Conservation (phyloP, 176 grass and related monocot genomes). For the Aegilops tauschii region DNA sequence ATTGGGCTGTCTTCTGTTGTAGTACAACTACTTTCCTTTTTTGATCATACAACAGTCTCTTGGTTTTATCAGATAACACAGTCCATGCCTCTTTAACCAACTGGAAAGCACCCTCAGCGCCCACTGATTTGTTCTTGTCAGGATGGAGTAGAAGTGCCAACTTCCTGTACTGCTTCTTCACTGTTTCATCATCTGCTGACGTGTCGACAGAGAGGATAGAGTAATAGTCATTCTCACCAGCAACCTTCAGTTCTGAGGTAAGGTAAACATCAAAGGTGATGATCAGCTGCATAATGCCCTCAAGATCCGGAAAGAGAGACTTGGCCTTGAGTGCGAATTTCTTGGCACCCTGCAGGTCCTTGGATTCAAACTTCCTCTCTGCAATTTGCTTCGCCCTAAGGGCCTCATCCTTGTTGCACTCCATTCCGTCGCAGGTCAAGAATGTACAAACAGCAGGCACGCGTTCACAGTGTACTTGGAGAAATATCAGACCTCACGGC, state of each 20-base stretch:
- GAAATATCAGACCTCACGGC: not conserved
- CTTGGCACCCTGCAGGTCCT: constrained; percentile 41
- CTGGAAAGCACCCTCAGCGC: constrained; percentile 38
- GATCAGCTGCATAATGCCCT: constrained; percentile 41
- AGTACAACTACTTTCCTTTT: constrained; percentile 26
- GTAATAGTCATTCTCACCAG: constrained; percentile 37
- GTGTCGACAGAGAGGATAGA: constrained; percentile 34
- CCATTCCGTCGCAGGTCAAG: not conserved
- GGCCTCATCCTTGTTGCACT: constrained; percentile 47
- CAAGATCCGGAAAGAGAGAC: constrained; percentile 30
- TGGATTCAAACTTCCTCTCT: constrained; percentile 32
- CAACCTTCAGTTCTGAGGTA: constrained; percentile 23
- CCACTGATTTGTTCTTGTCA: constrained; percentile 21
- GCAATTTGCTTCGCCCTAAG: constrained; percentile 35
- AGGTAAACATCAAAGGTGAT: constrained; percentile 38
- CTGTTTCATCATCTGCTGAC: constrained; percentile 4
- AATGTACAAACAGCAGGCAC: not conserved
- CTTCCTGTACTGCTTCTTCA: constrained; percentile 25
- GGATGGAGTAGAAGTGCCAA: constrained; percentile 21
- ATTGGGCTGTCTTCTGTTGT: not conserved
- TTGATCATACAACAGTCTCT: constrained; percentile 23
- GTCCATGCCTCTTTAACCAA: constrained; percentile 25
- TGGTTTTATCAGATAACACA: constrained; percentile 38
- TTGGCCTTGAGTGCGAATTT: constrained; percentile 42
- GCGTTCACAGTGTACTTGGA: not conserved